Conservation (phyloP, 2,329 filamentous ascomycete genomes). For the Colletotrichum brevisporum region DNA sequence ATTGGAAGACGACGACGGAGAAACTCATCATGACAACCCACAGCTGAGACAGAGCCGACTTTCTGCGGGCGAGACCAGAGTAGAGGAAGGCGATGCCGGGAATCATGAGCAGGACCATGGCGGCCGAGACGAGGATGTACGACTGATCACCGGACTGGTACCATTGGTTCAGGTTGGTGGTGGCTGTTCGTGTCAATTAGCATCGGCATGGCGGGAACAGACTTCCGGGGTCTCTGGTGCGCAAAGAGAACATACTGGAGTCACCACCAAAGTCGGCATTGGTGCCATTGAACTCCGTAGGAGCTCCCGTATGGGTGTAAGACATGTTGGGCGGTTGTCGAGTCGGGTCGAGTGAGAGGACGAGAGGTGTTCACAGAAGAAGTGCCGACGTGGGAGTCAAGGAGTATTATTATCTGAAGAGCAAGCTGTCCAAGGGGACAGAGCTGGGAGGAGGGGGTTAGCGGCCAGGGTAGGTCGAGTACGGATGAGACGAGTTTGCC, state of each 20-base stretch:
- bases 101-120: constrained; percentile 97
- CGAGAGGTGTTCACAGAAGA: constrained; percentile 32
- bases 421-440: constrained; percentile 36
- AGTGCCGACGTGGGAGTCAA: neutral
- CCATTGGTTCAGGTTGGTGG: constrained; percentile 95
- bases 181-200: constrained; percentile 64
- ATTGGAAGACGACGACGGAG: constrained; percentile 94
- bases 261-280: constrained; percentile 78
- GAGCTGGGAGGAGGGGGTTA: constrained; percentile 19
- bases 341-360: constrained; percentile 26
- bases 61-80: constrained; percentile 95
- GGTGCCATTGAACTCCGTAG: constrained; percentile 74
- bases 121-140: constrained; percentile 90
- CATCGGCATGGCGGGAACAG: constrained; percentile 7
- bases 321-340: constrained; percentile 61
- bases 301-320: constrained; percentile 71
- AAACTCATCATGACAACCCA: constrained; percentile 97
- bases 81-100: constrained; percentile 98
- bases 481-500: constrained; percentile 35
- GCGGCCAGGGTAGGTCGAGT: constrained; percentile 40
- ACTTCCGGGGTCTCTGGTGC: neutral
- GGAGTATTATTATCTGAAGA: constrained; percentile 30
- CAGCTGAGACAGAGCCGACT: constrained; percentile 96
- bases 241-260: constrained; percentile 73
- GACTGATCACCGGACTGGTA: constrained; percentile 92